Evolutionary conservation across 768 basidiomycete genomes (phyloP).

Genomic region (Tephrocybe sp.): DNA sequence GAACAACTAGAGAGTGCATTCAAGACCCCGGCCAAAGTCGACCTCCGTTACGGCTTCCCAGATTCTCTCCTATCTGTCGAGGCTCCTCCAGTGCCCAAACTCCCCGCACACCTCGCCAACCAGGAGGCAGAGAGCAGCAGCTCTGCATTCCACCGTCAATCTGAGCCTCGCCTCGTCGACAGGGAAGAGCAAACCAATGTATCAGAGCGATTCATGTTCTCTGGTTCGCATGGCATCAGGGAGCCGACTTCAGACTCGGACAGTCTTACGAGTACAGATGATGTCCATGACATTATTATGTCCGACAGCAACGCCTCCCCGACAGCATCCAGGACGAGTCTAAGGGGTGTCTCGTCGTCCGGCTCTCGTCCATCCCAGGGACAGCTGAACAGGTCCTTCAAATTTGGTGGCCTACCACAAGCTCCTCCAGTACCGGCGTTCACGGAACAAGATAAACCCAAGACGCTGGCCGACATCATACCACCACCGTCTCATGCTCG

Average conservation of each 20-base stretch:
- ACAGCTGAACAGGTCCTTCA: slow-evolving; percentile 68
- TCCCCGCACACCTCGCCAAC: slow-evolving; percentile 31
- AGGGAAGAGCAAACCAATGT: slow-evolving; percentile 26
- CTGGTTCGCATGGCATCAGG: slow-evolving; percentile 29
- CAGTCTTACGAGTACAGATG: slow-evolving; percentile 34
- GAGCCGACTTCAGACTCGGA: slow-evolving; percentile 39
- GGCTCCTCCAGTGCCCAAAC: slow-evolving; percentile 50
- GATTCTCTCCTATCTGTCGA: slow-evolving; percentile 34
- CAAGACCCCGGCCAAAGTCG: slow-evolving; percentile 69
- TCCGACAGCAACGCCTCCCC: slow-evolving; percentile 11
- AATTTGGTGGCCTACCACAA: slow-evolving; percentile 58
- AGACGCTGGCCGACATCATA: slow-evolving; percentile 75
- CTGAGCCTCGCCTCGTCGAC: slow-evolving; percentile 24
- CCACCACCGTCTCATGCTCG: slow-evolving; percentile 57
- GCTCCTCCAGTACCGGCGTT: slow-evolving; percentile 18
- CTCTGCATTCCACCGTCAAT: slow-evolving; percentile 15
- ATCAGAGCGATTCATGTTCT: slow-evolving; percentile 9
- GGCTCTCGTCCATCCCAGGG: slow-evolving; percentile 56
- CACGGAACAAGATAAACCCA: slow-evolving; percentile 28
- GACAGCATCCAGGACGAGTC: slow-evolving; percentile 9
- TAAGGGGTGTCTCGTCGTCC: slow-evolving; percentile 28
- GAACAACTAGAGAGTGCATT: slow-evolving; percentile 82
- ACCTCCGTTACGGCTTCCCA: slow-evolving; percentile 48
- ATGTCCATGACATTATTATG: slow-evolving; percentile 15
- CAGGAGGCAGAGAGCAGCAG: slow-evolving; percentile 14